Base-by-base conservation (phyloP, 192 early-diverging fungal species). In the Coemansia sp. region DNA sequence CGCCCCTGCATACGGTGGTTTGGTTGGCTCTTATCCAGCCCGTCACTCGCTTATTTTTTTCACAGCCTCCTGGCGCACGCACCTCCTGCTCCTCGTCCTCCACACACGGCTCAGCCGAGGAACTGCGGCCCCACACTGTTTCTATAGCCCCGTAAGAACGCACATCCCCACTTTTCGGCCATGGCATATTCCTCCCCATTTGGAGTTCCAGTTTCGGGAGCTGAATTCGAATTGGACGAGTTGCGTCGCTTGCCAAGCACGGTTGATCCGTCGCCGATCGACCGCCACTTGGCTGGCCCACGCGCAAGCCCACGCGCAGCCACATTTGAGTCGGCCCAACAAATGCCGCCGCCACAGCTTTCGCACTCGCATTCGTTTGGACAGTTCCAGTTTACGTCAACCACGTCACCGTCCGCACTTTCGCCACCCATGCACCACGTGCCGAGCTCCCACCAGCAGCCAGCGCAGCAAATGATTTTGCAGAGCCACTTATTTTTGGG, bases 221-320 rank as follows among this genome's bases (percentile, higher is more conserved):
- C 49, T 39, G 64, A 73, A 65, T 61, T 73, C 41, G 61, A 73
- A 65, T 67, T 73, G 45, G 70, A 52, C 30, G 70, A 67, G 37
- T 43, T 67, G 34, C 64, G 50, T 37, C 64, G 65, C 41, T 20
- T 41, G 35, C 34, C 70, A 38, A 35, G 41, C 52, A 13, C 41
- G 35, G 30, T 61, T 50, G 70, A 73, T 34, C 50, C 70, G 15
- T 50, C 55, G 29, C 27, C 55, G 49, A 53, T 53, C 63, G 30
- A 45, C 49, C 16, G 52, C 11, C 62, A 49, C 63, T 53, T 39
- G 20, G 53, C 29, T 12, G 40, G 15, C 27, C 16, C 64, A 24
- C 39, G 55, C 20, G 2, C 55, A 41, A 15, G 27, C 40, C 9
- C 39, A 29, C 8, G 59, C 34, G 64, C 70, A 50, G 53, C 53